Evolutionary conservation across 192 early-diverging fungal species (phyloP).

Genomic region (Coemansia pectinata): DNA sequence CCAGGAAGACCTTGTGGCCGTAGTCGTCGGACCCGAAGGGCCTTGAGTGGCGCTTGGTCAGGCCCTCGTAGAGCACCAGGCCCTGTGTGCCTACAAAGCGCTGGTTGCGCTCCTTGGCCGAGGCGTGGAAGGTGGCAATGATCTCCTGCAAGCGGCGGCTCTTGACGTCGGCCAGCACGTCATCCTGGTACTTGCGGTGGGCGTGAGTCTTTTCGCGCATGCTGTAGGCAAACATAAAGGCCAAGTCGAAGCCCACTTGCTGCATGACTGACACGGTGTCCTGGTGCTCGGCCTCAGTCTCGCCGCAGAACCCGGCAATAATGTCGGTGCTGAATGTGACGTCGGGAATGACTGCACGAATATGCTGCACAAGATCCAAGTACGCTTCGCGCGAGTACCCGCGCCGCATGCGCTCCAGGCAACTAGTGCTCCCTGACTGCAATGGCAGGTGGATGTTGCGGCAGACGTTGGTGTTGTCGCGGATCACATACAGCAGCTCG

Average conservation of each 20-base stretch:
- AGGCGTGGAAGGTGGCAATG: slow-evolving; percentile 63
- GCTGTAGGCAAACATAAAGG: slow-evolving; percentile 81
- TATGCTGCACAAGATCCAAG: slow-evolving; percentile 63
- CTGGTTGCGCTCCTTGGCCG: slow-evolving; percentile 59
- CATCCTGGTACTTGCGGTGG: slow-evolving; percentile 64
- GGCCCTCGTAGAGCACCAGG: slow-evolving; percentile 61
- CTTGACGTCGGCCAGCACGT: slow-evolving; percentile 68
- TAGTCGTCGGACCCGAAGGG: slow-evolving; percentile 66
- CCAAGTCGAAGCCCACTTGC: slow-evolving; percentile 67
- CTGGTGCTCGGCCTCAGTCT: slow-evolving; percentile 70
- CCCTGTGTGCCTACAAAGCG: slow-evolving; percentile 52
- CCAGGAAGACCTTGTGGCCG: slow-evolving; percentile 67
- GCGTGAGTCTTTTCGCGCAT: slow-evolving; percentile 77
- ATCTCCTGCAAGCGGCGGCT: slow-evolving; percentile 64
- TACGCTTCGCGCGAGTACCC: slow-evolving; percentile 75
- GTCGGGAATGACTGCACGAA: slow-evolving; percentile 68
- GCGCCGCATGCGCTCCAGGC: slow-evolving; percentile 72
- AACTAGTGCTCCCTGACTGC: slow-evolving; percentile 68
- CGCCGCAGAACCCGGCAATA: slow-evolving; percentile 78
- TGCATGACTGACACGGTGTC: slow-evolving; percentile 71
- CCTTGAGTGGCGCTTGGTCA: slow-evolving; percentile 44
- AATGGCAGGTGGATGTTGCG: slow-evolving; percentile 73
- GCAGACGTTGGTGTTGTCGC: slow-evolving; percentile 68
- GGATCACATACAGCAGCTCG: slow-evolving; percentile 67
- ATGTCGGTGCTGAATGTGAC: slow-evolving; percentile 75